Percentiles rank a stretch among this genome's conserved stretches.
phyloP scores from a whole-genome alignment of 768 basidiomycete species.

The Ephemerocybe angulata region DNA sequence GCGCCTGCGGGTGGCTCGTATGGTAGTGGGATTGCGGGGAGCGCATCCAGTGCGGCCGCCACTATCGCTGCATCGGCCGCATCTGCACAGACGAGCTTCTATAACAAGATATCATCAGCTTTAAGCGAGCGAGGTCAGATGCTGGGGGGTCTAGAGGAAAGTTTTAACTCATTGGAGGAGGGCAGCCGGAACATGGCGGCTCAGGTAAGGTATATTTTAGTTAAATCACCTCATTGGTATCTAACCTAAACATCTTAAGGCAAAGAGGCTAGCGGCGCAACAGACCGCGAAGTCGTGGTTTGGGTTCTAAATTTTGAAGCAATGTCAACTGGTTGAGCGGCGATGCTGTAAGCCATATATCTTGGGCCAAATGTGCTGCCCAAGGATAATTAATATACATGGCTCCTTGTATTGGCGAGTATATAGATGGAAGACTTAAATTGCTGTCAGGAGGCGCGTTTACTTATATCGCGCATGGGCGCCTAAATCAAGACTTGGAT shows the following conservation, averaged over 20 bases:
- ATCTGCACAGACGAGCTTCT: constrained; percentile 38
- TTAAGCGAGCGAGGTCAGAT: constrained; percentile 65
- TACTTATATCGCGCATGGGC: too few relatives aligned
- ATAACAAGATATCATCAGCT: constrained; percentile 47
- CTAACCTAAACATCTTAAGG: constrained; percentile 31
- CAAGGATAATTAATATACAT: too few relatives aligned
- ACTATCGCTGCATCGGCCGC: constrained; percentile 31
- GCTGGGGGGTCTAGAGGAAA: constrained; percentile 57
- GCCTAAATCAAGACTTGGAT: too few relatives aligned
- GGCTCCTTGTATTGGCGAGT: too few relatives aligned
- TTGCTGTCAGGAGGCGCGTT: too few relatives aligned
- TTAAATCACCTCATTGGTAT: neutral
- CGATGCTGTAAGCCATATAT: too few relatives aligned
- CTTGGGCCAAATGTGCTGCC: too few relatives aligned
- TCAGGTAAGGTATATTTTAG: constrained; percentile 45
- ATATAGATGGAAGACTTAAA: too few relatives aligned
- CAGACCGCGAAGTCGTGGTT: constrained; percentile 68
- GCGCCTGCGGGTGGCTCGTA: constrained; percentile 4
- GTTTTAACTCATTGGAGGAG: constrained; percentile 59
- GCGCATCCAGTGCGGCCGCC: constrained; percentile 21
- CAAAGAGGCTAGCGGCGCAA: constrained; percentile 59
- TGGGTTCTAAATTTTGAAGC: constrained; percentile 40
- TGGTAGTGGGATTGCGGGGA: constrained; percentile 12
- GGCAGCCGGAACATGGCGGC: constrained; percentile 64
- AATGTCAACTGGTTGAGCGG: too few relatives aligned